Conservation (phyloP, 345 rosid species). For the Populus ilicifolia region DNA sequence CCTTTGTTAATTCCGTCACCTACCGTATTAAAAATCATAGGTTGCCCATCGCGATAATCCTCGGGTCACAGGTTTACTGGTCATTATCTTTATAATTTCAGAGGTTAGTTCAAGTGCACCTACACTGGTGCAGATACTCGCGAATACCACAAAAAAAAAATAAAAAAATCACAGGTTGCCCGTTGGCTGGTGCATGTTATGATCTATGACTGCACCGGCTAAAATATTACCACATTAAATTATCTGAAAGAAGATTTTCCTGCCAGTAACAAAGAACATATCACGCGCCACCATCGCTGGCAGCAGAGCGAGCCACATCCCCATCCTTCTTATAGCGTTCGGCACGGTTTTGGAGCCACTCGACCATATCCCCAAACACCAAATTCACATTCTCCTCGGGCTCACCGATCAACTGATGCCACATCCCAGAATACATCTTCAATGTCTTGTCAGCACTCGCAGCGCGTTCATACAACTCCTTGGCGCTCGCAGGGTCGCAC, state of each 20-base stretch:
- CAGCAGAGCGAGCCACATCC: background rate
- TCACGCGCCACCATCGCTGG: background rate
- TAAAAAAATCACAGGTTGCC: background rate
- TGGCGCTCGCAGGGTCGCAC: conserved; percentile 68
- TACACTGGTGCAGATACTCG: too few species aligned
- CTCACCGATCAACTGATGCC: conserved; percentile 93
- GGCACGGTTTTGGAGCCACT: conserved; percentile 63
- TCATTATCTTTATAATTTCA: too few species aligned
- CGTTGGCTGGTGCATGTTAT: background rate
- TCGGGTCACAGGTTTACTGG: too few species aligned
- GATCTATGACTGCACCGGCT: background rate
- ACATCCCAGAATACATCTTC: conserved; percentile 66
- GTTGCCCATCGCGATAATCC: background rate
- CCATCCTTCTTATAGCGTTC: background rate
- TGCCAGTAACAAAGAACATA: background rate
- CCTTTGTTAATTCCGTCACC: background rate
- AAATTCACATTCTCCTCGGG: conserved; percentile 60
- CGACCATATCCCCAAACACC: conserved; percentile 65
- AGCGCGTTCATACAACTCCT: conserved; percentile 68
- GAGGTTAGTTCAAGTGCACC: too few species aligned
- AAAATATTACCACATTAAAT: background rate
- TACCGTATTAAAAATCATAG: background rate
- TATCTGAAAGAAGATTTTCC: too few species aligned
- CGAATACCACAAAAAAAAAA: too few species aligned
- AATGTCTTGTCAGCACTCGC: conserved; percentile 64